phyloP scores from a whole-genome alignment of 164 flowering plant genomes.

The Piper longum region DNA sequence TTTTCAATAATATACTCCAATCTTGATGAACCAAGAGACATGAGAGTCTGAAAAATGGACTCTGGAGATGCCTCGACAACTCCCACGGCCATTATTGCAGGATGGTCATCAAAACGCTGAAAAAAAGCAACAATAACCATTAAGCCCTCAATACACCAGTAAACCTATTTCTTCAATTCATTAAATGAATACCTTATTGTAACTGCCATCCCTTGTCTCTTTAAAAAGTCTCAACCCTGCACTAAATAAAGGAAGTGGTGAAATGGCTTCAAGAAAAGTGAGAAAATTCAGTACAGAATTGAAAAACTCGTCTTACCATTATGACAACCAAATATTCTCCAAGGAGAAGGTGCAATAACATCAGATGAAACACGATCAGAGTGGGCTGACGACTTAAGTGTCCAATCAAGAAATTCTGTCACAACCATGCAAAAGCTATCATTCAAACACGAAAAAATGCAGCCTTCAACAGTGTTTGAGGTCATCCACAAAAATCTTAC shows the following conservation, averaged over 20 bases:
- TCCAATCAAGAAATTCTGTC: constrained; percentile 36
- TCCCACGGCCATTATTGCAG: constrained; percentile 96
- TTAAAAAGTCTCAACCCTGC: constrained; percentile 79
- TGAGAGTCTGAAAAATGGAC: constrained; percentile 59
- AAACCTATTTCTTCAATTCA: neutral
- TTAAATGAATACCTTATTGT: constrained; percentile 18
- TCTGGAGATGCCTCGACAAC: constrained; percentile 78
- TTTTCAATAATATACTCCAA: constrained; percentile 42
- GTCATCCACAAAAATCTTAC: constrained; percentile 1
- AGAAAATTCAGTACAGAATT: constrained; percentile 2
- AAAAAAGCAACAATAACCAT: neutral
- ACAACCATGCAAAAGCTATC: neutral
- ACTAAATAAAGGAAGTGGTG: constrained; percentile 2
- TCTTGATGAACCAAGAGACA: constrained; percentile 87
- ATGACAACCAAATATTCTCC: constrained; percentile 91
- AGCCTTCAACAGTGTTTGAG: neutral
- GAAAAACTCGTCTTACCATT: constrained; percentile 34
- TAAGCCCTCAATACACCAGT: constrained; percentile 5
- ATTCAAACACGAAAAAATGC: neutral
- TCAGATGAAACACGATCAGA: constrained; percentile 51
- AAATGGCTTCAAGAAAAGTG: constrained; percentile 2
- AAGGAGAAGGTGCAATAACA: constrained; percentile 80
- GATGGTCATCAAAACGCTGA: constrained; percentile 79
- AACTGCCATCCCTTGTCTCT: constrained; percentile 72
- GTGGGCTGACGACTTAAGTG: constrained; percentile 32